Base-by-base conservation (phyloP, 2,329 filamentous ascomycete genomes). In the Colletotrichum sp. region DNA sequence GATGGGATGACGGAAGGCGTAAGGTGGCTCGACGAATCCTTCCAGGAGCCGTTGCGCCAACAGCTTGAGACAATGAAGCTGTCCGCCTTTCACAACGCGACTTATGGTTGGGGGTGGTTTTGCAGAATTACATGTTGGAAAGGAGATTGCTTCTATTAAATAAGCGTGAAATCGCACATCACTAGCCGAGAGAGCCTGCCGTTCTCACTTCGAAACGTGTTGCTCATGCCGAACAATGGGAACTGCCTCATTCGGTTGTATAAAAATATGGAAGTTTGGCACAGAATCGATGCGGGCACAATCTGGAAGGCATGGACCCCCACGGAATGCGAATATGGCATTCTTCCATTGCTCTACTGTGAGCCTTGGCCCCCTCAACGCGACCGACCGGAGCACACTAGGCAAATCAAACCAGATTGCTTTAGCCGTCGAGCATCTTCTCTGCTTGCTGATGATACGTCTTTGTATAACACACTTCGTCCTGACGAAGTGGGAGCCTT, bases 391-490 rank as follows among this genome's bases (percentile, higher is more conserved):
- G n/a, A n/a, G n/a, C n/a, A n/a, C n/a, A n/a, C n/a, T n/a, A n/a
- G n/a, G n/a, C n/a, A n/a, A n/a, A n/a, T n/a, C n/a, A n/a, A n/a
- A n/a, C n/a, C n/a, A n/a, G n/a, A n/a, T n/a, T n/a, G 5, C 38
- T 48, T 48, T 7, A 2, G 18, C 38, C 38, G 38, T 48, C 38
- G 0, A 0, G 18, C 38, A 3, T n/a, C 38, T 1, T 48, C 5
- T 6, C 3, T 48, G 9, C 0, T 1, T 3, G 18, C 7, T 12
- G 18, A 3, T n/a, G 18, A 48, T n/a, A n/a, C 38, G 3, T n/a
- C 1, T 36, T 0, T 36, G 1, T 43, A 1, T 10, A n/a, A 8
- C 28, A 28, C 28, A n/a, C n/a, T n/a, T n/a, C n/a, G n/a, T n/a
- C n/a, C n/a, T n/a, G n/a, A n/a, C n/a, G n/a, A n/a, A n/a, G n/a